A percentile compares a stretch with the other conserved stretches of the same genome.
phyloP scores from a whole-genome alignment of 352 stramenopile species.

The Pythium myriotylum region DNA sequence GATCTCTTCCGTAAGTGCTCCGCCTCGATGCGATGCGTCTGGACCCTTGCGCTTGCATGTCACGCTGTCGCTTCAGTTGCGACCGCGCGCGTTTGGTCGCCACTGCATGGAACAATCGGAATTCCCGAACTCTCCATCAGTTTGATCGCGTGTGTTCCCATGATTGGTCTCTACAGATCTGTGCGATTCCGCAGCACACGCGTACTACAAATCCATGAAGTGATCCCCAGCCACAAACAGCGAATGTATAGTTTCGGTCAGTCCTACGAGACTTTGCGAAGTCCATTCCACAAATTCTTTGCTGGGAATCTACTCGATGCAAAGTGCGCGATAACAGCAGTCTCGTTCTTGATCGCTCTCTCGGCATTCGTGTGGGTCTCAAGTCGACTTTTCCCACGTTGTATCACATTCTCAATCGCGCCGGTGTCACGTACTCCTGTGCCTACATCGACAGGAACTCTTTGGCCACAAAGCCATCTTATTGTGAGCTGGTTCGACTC shows the following conservation, averaged over 20 bases:
- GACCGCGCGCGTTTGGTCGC: background rate
- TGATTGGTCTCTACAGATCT: background rate
- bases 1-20: background rate
- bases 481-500: constrained; percentile 10
- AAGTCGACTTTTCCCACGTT: background rate
- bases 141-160: background rate
- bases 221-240: background rate
- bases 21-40: constrained; percentile 6
- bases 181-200: background rate
- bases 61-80: background rate
- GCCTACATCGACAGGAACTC: background rate
- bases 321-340: background rate
- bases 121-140: constrained; percentile 12
- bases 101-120: background rate
- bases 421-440: background rate
- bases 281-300: background rate
- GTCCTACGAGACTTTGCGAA: background rate
- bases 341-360: background rate
- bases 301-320: background rate
- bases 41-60: background rate
- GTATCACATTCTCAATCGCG: background rate
- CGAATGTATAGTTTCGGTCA: background rate
- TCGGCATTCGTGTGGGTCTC: background rate
- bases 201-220: constrained; percentile 1
- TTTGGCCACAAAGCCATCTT: background rate